phyloP scores from a whole-genome alignment of 805 yeast species.

The Cyberlindnera misumaiensis region DNA sequence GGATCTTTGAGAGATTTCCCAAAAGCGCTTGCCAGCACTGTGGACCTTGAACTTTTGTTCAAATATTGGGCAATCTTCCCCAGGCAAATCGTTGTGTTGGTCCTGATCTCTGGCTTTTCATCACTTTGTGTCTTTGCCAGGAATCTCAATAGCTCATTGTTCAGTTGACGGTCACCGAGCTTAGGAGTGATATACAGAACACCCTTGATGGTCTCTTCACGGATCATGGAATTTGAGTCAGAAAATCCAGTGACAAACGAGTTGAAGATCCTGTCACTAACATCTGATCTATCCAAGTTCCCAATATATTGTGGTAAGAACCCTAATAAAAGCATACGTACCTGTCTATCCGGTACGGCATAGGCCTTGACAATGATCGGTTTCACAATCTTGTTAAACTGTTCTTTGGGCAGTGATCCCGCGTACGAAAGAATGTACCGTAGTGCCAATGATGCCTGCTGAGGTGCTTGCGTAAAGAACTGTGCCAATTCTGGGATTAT shows the following conservation, averaged over 20 bases:
- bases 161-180: slow-evolving; percentile 71
- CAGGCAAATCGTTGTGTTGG: slow-evolving; percentile 66
- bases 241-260: slow-evolving; percentile 73
- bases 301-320: slow-evolving; percentile 50
- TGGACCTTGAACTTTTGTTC: slow-evolving; percentile 49
- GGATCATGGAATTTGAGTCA: slow-evolving; percentile 74
- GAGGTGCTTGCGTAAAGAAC: slow-evolving; percentile 29
- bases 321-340: slow-evolving; percentile 65
- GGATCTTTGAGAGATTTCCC: slow-evolving; percentile 79
- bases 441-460: slow-evolving; percentile 24
- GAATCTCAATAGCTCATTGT: slow-evolving; percentile 74
- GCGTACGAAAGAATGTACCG: slow-evolving; percentile 26
- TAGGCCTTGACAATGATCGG: slow-evolving; percentile 63
- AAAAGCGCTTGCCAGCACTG: slow-evolving; percentile 82
- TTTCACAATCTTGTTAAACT: slow-evolving; percentile 38
- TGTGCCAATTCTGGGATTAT: slow-evolving; percentile 64
- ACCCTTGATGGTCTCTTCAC: slow-evolving; percentile 74
- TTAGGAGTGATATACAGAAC: slow-evolving; percentile 51
- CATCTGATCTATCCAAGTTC: slow-evolving; percentile 47
- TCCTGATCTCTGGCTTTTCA: slow-evolving; percentile 66
- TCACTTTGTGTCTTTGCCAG: slow-evolving; percentile 81
- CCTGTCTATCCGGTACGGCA: slow-evolving; percentile 64
- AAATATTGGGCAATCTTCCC: slow-evolving; percentile 58
- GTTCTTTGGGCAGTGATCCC: slow-evolving; percentile 27
- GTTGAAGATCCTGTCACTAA: slow-evolving; percentile 64